Evolutionary conservation across 2,329 filamentous ascomycete genomes (phyloP), one percentile per base, ranked within the genome.

Genomic region (Beauveria rudraprayagi): DNA sequence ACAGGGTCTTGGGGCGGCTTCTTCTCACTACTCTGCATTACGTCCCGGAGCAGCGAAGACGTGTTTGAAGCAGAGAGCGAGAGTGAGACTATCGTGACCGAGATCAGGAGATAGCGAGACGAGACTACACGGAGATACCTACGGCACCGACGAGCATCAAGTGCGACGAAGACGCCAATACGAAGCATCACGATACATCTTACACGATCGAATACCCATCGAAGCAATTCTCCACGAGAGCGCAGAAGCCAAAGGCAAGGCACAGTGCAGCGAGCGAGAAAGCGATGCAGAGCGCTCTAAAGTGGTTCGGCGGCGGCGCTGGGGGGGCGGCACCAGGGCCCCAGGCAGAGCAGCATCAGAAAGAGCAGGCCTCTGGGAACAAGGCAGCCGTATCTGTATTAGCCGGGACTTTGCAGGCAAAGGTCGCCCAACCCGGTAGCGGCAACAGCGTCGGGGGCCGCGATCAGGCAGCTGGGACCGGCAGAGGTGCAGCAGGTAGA

Each of bases 211-310:
- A 54, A 22, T 34, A 54, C 9, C 57, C 40, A 47, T 26, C 50
- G 8, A 40, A 28, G 30, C 5, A 6, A 22, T 40, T 40, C 40
- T 54, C 50, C 57, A 53, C 41, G 48, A 43, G 40, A 44, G 57
- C 37, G 37, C 57, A 54, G 40, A 24, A 59, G 30, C 26, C n/a
- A 37, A 51, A 26, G 26, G 37, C 50, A 19, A 37, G 34, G 34
- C 11, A 16, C 30, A 22, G 30, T 17, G 22, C 48, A 19, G 53
- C 41, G 26, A 44, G 24, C 16, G 52, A 52, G 34, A 16, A 34
- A 43, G 57, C 5, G 44, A 61, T 61, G 59, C 43, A 61, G 59
- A 56, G 52, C 10, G 52, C 59, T 24, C 34, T 50, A 30, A 40
- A 50, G 41, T 56, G 59, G 59, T 51, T 61, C 24, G 30, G 17